phyloP scores from a whole-genome alignment of 2,329 filamentous ascomycete genomes.

The Elsinoe necatrix region DNA sequence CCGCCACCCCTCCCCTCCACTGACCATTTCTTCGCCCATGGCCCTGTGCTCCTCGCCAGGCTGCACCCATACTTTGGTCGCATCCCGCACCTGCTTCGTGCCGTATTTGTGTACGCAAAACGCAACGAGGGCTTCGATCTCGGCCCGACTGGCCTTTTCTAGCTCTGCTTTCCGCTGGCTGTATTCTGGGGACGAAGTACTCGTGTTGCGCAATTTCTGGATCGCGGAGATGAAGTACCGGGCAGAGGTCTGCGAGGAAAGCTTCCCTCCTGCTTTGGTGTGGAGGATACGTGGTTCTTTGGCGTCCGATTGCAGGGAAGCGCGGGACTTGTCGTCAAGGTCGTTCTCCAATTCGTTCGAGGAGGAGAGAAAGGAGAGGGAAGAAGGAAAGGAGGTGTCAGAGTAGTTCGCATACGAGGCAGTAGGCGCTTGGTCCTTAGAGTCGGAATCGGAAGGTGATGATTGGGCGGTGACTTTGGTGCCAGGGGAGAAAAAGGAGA shows the following conservation, averaged over 20 bases:
- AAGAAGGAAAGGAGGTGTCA: constrained; percentile 19
- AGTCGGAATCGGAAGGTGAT: too few species aligned
- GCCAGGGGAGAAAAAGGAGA: constrained; percentile 29
- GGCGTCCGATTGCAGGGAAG: neutral
- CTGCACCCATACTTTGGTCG: constrained; percentile 36
- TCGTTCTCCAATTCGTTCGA: constrained; percentile 16
- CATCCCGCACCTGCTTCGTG: constrained; percentile 35
- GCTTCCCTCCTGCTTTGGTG: constrained; percentile 12
- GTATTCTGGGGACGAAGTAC: constrained; percentile 16
- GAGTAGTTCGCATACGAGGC: neutral
- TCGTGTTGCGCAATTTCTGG: constrained; percentile 29
- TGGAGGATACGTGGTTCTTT: neutral
- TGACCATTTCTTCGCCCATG: constrained; percentile 38
- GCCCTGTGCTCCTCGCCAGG: constrained; percentile 34
- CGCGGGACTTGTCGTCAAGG: constrained; percentile 1
- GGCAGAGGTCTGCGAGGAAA: constrained; percentile 20
- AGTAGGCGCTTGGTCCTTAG: too few species aligned
- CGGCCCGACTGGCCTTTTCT: constrained; percentile 30
- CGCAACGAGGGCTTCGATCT: constrained; percentile 35
- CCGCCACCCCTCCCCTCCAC: constrained; percentile 37
- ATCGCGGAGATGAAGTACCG: constrained; percentile 31
- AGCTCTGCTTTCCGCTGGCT: constrained; percentile 26
- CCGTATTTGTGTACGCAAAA: constrained; percentile 42
- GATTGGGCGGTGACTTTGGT: constrained; percentile 15
- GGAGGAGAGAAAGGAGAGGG: constrained; percentile 29